phyloP scores from a whole-genome alignment of 2,329 filamentous ascomycete species.

The Sclerotinia nivalis region DNA sequence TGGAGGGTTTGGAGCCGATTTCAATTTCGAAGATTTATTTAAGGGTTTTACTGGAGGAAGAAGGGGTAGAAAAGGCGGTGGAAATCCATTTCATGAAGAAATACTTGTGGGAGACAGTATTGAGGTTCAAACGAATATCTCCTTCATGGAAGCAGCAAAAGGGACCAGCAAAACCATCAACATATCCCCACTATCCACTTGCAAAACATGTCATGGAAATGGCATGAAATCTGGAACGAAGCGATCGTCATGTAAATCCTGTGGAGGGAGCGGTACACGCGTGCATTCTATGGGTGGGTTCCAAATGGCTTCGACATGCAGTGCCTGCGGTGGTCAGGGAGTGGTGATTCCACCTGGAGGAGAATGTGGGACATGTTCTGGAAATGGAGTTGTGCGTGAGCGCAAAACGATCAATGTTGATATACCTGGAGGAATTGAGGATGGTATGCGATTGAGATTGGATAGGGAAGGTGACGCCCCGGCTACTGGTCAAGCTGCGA shows the following conservation, averaged over 20 bases:
- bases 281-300: conserved; percentile 93
- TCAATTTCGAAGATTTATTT: conserved; percentile 97
- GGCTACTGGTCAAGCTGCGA: conserved; percentile 67
- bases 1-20: conserved; percentile 72
- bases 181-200: conserved; percentile 78
- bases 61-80: conserved; percentile 49
- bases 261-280: conserved; percentile 81
- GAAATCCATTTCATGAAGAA: conserved; percentile 72
- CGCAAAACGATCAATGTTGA: conserved; percentile 82
- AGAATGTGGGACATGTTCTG: conserved; percentile 77
- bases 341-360: conserved; percentile 73
- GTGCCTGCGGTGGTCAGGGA: conserved; percentile 77
- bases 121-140: conserved; percentile 88
- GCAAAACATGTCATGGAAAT: conserved; percentile 78
- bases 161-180: conserved; percentile 85
- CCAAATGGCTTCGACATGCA: conserved; percentile 91
- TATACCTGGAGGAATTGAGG: conserved; percentile 93
- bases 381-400: conserved; percentile 82
- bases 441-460: conserved; percentile 89
- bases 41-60: conserved; percentile 66
- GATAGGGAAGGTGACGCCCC: conserved; percentile 86
- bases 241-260: conserved; percentile 72
- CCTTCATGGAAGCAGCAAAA: conserved; percentile 94
- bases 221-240: conserved; percentile 82
- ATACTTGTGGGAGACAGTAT: conserved; percentile 93